A percentile compares a stretch with the other conserved stretches of the same genome.
These are phyloP conservation scores for Saccharomycopsis microspora DNA, from an alignment of 805 yeast genomes.

Conservation along the genomic window DNA sequence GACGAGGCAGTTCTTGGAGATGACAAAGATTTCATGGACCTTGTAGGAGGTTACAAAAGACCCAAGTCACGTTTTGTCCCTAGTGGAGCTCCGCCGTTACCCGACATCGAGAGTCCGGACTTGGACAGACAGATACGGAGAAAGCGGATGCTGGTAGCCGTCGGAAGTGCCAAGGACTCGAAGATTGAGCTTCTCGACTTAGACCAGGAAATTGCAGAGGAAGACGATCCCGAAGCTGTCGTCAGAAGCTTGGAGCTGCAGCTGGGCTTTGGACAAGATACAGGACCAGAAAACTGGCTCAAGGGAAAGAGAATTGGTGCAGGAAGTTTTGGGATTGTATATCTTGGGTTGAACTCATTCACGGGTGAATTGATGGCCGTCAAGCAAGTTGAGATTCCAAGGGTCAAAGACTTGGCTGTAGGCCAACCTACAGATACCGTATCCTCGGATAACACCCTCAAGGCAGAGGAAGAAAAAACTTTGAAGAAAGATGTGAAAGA, in stretches of 20 bases:
- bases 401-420: conserved; percentile 26
- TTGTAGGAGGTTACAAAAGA: conserved; percentile 12
- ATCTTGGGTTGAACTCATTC: conserved; percentile 78
- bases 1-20: conserved; percentile 27
- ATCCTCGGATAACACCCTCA: not conserved
- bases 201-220: conserved; percentile 5
- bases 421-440: conserved; percentile 21
- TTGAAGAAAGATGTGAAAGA: conserved; percentile 15
- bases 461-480: conserved; percentile 1
- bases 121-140: not conserved
- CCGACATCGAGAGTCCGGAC: not conserved
- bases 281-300: conserved; percentile 76
- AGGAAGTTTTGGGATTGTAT: conserved; percentile 92
- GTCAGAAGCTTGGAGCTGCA: conserved; percentile 21
- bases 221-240: conserved; percentile 15
- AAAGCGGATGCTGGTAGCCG: conserved; percentile 15
- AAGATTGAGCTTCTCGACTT: conserved; percentile 14
- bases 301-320: conserved; percentile 90
- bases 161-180: conserved; percentile 8
- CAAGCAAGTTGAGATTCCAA: conserved; percentile 74
- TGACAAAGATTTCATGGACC: conserved; percentile 15
- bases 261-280: conserved; percentile 21
- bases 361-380: conserved; percentile 98
- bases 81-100: conserved; percentile 15
- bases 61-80: conserved; percentile 15